Evolutionary conservation across 768 basidiomycete genomes (phyloP), one percentile per base, ranked within the genome.

Genomic region (Russula virescens): DNA sequence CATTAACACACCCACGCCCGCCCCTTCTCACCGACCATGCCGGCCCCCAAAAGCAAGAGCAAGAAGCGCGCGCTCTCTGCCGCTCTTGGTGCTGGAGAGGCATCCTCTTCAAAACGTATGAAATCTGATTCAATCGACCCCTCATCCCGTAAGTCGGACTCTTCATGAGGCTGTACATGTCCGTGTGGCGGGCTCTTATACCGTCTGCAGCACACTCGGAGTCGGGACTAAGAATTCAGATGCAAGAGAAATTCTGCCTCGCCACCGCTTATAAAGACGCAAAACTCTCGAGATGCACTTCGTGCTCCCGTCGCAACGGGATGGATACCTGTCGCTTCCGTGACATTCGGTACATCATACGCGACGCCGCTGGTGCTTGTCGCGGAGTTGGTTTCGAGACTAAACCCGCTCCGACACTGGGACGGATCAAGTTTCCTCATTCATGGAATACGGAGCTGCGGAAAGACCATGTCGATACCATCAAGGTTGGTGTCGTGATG

Each of bases 251-350:
- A 55, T 64, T 64, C 7, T 64, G 63, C 26, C 63, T 64, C 8
- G 57, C 63, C 1, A 55, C 63, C 11, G 63, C 63, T 18, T 64
- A 64, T 35, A 64, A 64, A 46, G 63, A 64, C 35, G 63, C 58
- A 14, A 77, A 81, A 57, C 88, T 90, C 73, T 87, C 89, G 31
- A 84, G 87, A 16, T 91, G 89, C 70, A 86, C 91, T 42, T 87
- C 89, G 6, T 91, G 89, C 71, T 90, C 86, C 26, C 85, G 89
- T 50, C 85, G 89, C 34, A 91, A 89, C 87, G 88, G 88, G 0
- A 89, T 89, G 51, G 89, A 91, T 70, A 90, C 89, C 3, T 91
- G 89, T 71, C 84, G 89, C 35, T 91, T 91, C 74, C 89, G 91
- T 71, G 83, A 84, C 31, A 86, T 91, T 63, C 83, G 89, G 21